phyloP scores from a whole-genome alignment of 352 stramenopile genomes.

The Phytopythium chamaehyphon region DNA sequence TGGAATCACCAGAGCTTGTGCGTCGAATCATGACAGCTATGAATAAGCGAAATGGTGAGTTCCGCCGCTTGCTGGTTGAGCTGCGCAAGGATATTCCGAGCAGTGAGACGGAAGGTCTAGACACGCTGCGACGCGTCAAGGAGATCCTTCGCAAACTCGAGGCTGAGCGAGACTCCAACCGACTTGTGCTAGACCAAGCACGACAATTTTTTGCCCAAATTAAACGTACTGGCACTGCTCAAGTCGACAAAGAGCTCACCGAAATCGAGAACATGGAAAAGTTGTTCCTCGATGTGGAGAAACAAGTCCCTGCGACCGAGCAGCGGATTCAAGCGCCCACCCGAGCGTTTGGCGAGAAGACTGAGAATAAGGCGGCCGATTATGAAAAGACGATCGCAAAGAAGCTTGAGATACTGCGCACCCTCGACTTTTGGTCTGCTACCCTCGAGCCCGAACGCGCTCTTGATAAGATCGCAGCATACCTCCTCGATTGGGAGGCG shows the following conservation, averaged over 20 bases:
- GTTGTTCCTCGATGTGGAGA: conserved; percentile 72
- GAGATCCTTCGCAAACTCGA: conserved; percentile 84
- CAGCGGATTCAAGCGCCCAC: conserved; percentile 73
- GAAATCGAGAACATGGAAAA: conserved; percentile 86
- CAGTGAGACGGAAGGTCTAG: conserved; percentile 73
- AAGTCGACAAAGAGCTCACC: conserved; percentile 80
- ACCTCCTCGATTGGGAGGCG: conserved; percentile 78
- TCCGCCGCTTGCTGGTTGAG: conserved; percentile 73
- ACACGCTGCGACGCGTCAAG: conserved; percentile 79
- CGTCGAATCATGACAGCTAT: conserved; percentile 72
- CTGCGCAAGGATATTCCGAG: conserved; percentile 79
- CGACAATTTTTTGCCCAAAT: conserved; percentile 74
- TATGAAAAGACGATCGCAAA: conserved; percentile 91
- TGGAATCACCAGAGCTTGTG: conserved; percentile 70
- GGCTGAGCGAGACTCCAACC: conserved; percentile 57
- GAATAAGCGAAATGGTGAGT: conserved; percentile 84
- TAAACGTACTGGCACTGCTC: conserved; percentile 61
- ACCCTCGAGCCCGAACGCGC: conserved; percentile 76
- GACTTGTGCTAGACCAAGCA: conserved; percentile 74
- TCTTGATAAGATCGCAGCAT: conserved; percentile 81
- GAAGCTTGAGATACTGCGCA: conserved; percentile 80
- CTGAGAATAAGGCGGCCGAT: conserved; percentile 89
- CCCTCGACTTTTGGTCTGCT: conserved; percentile 81
- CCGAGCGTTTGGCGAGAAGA: conserved; percentile 89
- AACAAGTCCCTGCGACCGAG: conserved; percentile 73